Conservation (phyloP, 148 eudicot species). For the Diospyros kaki region DNA sequence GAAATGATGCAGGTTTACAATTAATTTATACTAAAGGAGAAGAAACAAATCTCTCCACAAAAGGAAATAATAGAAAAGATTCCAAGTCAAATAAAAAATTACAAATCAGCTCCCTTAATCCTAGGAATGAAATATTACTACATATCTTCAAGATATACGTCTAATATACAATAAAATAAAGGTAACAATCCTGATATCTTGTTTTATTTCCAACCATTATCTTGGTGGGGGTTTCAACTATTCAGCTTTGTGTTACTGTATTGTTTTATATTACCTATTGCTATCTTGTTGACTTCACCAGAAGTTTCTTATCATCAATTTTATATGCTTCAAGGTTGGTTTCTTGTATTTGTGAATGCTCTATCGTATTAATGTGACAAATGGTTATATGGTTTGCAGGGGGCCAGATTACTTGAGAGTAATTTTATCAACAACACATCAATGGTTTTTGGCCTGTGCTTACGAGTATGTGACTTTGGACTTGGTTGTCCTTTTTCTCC, state of each 20-base stretch:
- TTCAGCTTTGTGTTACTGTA: not conserved
- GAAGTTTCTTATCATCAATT: not conserved
- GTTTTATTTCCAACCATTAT: not conserved
- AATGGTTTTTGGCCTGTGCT: constrained; percentile 87
- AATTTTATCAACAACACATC: constrained; percentile 95
- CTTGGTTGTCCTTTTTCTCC: not conserved
- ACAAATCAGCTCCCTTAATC: too few relatives aligned
- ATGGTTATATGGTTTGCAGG: constrained; percentile 46
- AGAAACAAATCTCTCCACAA: too few relatives aligned
- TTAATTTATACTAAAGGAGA: too few relatives aligned
- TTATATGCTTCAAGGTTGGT: not conserved
- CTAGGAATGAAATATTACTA: too few relatives aligned
- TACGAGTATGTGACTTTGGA: constrained; percentile 56
- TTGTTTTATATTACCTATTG: not conserved
- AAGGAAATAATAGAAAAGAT: too few relatives aligned
- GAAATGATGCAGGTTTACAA: too few relatives aligned
- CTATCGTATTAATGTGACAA: not conserved
- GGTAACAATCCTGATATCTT: too few relatives aligned
- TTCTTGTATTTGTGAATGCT: not conserved
- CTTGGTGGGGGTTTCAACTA: not conserved
- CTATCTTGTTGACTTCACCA: not conserved
- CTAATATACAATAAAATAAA: too few relatives aligned
- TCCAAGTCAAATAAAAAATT: too few relatives aligned
- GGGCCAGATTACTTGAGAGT: constrained; percentile 76
- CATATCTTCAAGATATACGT: too few relatives aligned